Conservation (phyloP, 164 flowering plant genomes). For the Magnolia officinalis region DNA sequence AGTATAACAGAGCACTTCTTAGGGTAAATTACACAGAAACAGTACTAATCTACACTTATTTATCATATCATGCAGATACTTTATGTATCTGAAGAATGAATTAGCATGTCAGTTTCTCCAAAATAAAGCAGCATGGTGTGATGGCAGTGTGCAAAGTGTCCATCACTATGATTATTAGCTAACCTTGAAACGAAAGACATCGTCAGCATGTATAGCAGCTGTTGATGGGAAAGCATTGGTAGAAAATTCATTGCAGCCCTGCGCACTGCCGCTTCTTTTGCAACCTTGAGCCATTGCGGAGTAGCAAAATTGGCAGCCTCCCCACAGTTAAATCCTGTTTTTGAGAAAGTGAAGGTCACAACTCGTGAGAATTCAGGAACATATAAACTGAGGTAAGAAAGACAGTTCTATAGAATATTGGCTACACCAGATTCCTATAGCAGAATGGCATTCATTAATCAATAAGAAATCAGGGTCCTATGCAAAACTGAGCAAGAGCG, state of each 20-base stretch:
- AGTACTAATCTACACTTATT: neutral
- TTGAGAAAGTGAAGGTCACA: neutral
- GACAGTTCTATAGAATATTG: neutral
- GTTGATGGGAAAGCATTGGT: conserved; percentile 99
- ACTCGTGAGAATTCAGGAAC: neutral
- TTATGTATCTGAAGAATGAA: neutral
- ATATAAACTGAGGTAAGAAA: neutral
- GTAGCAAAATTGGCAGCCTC: conserved; percentile 99
- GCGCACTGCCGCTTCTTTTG: conserved; percentile 97
- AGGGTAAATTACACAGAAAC: neutral
- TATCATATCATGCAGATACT: neutral
- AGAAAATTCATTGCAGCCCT: conserved; percentile 95
- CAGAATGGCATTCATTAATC: too few relatives aligned
- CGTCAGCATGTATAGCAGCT: conserved; percentile 80
- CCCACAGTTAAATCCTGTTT: conserved; percentile 90
- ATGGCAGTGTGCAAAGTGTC: neutral
- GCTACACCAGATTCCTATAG: neutral
- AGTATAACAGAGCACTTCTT: too few relatives aligned
- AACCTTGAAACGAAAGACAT: conserved; percentile 95
- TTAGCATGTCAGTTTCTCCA: neutral
- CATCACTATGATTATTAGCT: conserved; percentile 7
- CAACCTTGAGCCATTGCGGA: conserved; percentile 90
- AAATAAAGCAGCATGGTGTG: neutral
- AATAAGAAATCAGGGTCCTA: too few relatives aligned
- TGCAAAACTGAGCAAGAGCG: too few relatives aligned